Conservation (phyloP, 768 basidiomycete species). For the Hysterangium stoloniferum region DNA sequence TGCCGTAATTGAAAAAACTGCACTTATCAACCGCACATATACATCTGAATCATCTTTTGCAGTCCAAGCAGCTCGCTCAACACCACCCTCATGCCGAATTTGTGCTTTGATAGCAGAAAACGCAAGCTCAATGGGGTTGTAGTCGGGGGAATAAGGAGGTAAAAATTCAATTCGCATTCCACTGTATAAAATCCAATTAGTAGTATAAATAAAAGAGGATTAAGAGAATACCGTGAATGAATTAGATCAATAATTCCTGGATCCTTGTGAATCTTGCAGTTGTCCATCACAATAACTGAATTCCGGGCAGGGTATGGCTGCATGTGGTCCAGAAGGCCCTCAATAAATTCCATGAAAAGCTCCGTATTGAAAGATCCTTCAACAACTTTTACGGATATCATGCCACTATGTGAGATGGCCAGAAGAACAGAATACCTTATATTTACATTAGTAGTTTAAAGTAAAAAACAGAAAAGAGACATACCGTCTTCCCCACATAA, state of each 20-base stretch:
- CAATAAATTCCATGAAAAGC: conserved; percentile 19
- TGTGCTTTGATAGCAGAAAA: conserved; percentile 13
- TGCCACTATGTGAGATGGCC: conserved; percentile 22
- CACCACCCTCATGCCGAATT: neutral
- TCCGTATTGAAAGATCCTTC: conserved; percentile 17
- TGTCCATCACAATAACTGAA: conserved; percentile 22
- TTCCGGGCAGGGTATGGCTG: conserved; percentile 17
- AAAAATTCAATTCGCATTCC: conserved; percentile 13
- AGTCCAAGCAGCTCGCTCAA: neutral
- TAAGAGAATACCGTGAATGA: conserved; percentile 1
- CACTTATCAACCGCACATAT: neutral
- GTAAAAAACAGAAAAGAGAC: neutral
- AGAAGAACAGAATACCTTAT: conserved; percentile 26
- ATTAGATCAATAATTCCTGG: conserved; percentile 13
- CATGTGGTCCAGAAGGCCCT: conserved; percentile 14
- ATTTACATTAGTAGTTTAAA: neutral
- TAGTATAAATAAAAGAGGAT: neutral
- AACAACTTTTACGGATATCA: conserved; percentile 19
- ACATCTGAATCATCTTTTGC: neutral
- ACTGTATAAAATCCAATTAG: neutral
- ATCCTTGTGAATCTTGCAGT: conserved; percentile 19
- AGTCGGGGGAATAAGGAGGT: conserved; percentile 23
- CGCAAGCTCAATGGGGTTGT: conserved; percentile 23
- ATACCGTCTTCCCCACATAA: conserved; percentile 18
- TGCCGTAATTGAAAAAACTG: conserved; percentile 1